Evolutionary conservation across 495 filamentous ascomycete genomes (phyloP), one percentile per base, ranked within the genome.

Genomic region (Aspergillus nanangensis): DNA sequence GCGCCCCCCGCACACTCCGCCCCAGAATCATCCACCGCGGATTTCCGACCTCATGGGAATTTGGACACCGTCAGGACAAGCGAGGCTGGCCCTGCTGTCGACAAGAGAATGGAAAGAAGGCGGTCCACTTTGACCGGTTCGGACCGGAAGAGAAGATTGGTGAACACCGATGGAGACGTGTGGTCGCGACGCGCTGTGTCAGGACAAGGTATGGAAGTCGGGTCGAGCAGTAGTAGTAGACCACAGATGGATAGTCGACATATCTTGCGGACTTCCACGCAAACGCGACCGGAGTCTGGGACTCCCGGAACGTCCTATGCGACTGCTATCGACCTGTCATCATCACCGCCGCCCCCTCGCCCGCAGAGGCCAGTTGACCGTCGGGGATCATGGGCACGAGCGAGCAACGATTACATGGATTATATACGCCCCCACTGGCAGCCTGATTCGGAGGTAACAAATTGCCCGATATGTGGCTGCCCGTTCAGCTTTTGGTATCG

Each of bases 401-500:
- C 45, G 14, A 40, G 22, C 5, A 45, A 35, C 50, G 45, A 58
- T 31, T 52, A 47, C 44, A 45, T 51, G 42, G 64, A 63, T 18
- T 61, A 48, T 41, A 53, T 73, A 10, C 63, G 88, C 34, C 90
- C 90, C 0, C 69, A 69, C 36, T 96, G 91, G 91, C 90, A 96
- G 65, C 85, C 89, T 0, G 91, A 96, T 62, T 67, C 76, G 15
- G 85, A 89, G 49, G 88, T 84, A 14, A 78, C 79, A 0, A 71
- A 76, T 31, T 96, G 91, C 64, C 88, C 89, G 1, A 95, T 96
- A 32, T 96, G 91, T 51, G 62, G 64, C 22, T 81, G 72, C 3
- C 72, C 76, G 14, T 96, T 96, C 55, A 86, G 76, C 56, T 89
- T 95, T 55, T 95, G 87, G 76, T 80, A 88, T 60, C 76, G 91